Evolutionary conservation across 1,139 yeast species (phyloP).

Genomic region (Yamadazyma spencermartinsiae): DNA sequence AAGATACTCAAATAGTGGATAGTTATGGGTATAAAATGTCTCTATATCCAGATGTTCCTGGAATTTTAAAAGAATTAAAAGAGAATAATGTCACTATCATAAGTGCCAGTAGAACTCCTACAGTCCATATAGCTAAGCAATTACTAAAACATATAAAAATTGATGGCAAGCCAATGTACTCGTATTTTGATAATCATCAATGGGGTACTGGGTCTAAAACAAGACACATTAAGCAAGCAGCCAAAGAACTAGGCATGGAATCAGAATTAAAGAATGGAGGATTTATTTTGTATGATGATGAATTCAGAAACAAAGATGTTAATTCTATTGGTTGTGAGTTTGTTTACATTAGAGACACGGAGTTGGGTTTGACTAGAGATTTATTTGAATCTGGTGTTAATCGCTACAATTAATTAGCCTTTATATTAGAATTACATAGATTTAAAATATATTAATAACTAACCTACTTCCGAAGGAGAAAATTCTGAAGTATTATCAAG

Average conservation of each 20-base stretch:
- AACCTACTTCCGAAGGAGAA: slow-evolving; percentile 4
- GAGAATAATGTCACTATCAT: slow-evolving; percentile 48
- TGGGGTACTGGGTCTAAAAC: slow-evolving; percentile 72
- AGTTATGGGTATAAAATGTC: slow-evolving; percentile 48
- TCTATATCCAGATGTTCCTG: slow-evolving; percentile 62
- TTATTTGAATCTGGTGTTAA: slow-evolving; percentile 47
- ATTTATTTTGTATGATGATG: slow-evolving; percentile 71
- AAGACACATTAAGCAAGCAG: slow-evolving; percentile 53
- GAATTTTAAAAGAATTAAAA: slow-evolving; percentile 47
- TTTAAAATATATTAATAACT: neutral
- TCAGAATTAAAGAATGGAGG: slow-evolving; percentile 48
- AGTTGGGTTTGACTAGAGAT: slow-evolving; percentile 50
- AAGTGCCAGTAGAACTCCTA: slow-evolving; percentile 68
- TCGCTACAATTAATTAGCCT: slow-evolving; percentile 4
- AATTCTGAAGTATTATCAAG: slow-evolving; percentile 6
- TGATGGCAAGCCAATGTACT: slow-evolving; percentile 45
- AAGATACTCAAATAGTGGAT: slow-evolving; percentile 36
- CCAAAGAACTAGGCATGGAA: slow-evolving; percentile 36
- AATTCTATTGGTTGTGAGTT: slow-evolving; percentile 61
- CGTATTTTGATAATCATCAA: slow-evolving; percentile 53
- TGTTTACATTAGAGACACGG: slow-evolving; percentile 47
- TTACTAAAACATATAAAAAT: slow-evolving; percentile 51
- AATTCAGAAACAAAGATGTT: slow-evolving; percentile 64
- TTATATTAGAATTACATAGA: slow-evolving; percentile 3
- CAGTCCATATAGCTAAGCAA: slow-evolving; percentile 62